A percentile compares a stretch with the other conserved stretches of the same genome.
phyloP scores from a whole-genome alignment of 139 green algal species.

The Edaphochlamys debaryana region DNA sequence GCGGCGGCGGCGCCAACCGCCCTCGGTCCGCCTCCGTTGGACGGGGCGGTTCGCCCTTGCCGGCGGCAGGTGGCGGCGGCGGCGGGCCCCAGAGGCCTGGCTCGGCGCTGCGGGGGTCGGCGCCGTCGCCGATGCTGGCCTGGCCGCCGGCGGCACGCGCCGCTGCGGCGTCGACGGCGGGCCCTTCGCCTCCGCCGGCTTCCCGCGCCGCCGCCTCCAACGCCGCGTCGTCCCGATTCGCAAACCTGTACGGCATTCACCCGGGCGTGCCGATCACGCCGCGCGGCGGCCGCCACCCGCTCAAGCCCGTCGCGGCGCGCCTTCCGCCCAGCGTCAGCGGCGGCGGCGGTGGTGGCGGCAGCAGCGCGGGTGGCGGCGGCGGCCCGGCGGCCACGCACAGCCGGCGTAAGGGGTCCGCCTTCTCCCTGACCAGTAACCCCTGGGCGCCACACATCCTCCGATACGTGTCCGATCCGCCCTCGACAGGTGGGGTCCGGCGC shows the following conservation, averaged over 20 bases:
- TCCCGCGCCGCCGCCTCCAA: no score
- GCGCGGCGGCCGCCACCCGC: background rate
- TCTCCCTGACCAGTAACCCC: slow-evolving; percentile 14
- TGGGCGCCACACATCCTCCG: slow-evolving; percentile 51
- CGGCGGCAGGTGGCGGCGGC: background rate
- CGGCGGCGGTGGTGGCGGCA: background rate
- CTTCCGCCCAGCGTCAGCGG: background rate
- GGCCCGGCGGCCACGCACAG: no score
- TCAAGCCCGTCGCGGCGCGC: no score
- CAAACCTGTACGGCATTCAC: slow-evolving; percentile 23
- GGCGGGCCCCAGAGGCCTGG: background rate
- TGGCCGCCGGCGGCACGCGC: slow-evolving; percentile 10
- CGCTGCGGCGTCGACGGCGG: background rate
- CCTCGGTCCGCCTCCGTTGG: slow-evolving; percentile 1
- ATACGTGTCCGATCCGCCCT: slow-evolving; percentile 1
- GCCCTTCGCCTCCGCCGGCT: background rate
- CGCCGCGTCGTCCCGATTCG: slow-evolving; percentile 10
- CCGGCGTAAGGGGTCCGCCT: no score
- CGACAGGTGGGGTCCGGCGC: no score
- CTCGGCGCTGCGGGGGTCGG: background rate
- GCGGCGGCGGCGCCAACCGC: background rate
- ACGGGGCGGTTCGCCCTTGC: background rate
- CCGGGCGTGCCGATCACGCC: background rate
- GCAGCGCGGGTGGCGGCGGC: background rate
- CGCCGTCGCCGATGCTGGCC: background rate